Percentiles rank a stretch among this genome's conserved stretches.
Conservation (phyloP, 2,329 filamentous ascomycete genomes). For the Exutisphaerella laricina region DNA sequence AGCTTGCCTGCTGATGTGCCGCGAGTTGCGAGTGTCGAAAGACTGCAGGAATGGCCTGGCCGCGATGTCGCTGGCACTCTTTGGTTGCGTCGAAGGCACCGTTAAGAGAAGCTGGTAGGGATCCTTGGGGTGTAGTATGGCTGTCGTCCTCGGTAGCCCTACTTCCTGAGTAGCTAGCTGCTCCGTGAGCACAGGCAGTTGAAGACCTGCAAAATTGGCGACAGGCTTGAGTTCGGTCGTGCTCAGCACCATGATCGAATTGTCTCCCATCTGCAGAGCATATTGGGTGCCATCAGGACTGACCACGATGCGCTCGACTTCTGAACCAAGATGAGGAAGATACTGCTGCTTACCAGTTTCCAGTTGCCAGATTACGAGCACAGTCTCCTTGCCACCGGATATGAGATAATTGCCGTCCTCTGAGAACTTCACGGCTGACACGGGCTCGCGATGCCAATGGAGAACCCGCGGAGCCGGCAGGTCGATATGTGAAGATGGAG, state of each 20-base stretch:
- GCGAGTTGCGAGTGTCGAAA: conserved; percentile 74
- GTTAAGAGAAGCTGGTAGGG: conserved; percentile 41
- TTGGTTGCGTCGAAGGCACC: conserved; percentile 50
- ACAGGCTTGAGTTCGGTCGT: conserved; percentile 83
- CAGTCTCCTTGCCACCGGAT: conserved; percentile 85
- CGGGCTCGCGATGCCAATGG: conserved; percentile 86
- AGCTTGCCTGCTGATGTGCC: conserved; percentile 78
- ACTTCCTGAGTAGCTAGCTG: conserved; percentile 8
- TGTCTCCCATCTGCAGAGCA: conserved; percentile 79
- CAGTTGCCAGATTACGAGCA: conserved; percentile 87
- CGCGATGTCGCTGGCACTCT: conserved; percentile 26
- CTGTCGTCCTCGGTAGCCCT: conserved; percentile 23
- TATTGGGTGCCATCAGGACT: conserved; percentile 77
- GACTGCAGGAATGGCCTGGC: conserved; percentile 67
- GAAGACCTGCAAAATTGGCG: conserved; percentile 77
- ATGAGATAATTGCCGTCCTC: conserved; percentile 93
- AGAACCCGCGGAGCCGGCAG: conserved; percentile 56
- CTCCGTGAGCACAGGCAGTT: conserved; percentile 40
- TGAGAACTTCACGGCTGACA: conserved; percentile 86
- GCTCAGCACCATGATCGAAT: conserved; percentile 83
- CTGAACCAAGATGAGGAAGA: conserved; percentile 82
- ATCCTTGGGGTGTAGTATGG: conserved; percentile 38
- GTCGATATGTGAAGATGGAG: conserved; percentile 16
- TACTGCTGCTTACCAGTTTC: conserved; percentile 78
- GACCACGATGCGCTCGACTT: conserved; percentile 77